Evolutionary conservation across 23 red algal species (phyloP).

Genomic region (Chondrus crispus): DNA sequence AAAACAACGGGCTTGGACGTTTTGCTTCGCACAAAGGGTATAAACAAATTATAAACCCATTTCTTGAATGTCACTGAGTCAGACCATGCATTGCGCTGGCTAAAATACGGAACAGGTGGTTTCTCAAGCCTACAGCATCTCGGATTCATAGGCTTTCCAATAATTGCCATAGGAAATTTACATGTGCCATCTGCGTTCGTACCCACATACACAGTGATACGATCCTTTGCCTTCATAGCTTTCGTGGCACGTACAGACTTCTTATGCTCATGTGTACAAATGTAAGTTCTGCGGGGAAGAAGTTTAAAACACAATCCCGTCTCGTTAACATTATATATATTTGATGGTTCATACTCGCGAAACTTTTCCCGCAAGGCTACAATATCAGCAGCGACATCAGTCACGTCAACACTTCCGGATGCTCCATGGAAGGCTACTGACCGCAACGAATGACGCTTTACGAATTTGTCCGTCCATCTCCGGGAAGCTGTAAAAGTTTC

Average conservation of each 20-base stretch:
- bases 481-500: not conserved
- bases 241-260: not conserved
- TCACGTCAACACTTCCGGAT: not conserved
- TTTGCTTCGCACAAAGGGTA: not conserved
- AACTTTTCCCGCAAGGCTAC: not conserved
- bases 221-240: conserved; percentile 33
- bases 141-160: conserved; percentile 2
- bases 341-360: not conserved
- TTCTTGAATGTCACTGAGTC: not conserved
- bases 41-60: not conserved
- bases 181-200: conserved; percentile 13
- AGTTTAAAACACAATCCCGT: conserved; percentile 11
- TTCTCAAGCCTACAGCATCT: not conserved
- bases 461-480: not conserved
- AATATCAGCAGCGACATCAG: not conserved
- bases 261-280: not conserved
- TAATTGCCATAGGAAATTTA: not conserved
- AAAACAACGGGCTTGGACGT: not conserved
- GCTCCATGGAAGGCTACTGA: not conserved
- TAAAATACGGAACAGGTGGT: not conserved
- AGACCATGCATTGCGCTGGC: not conserved
- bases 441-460: not conserved
- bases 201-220: not conserved
- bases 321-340: conserved; percentile 22
- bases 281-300: conserved; percentile 1